phyloP scores from a whole-genome alignment of 2,329 filamentous ascomycete species.

The Ceratocystis eucalypticola region DNA sequence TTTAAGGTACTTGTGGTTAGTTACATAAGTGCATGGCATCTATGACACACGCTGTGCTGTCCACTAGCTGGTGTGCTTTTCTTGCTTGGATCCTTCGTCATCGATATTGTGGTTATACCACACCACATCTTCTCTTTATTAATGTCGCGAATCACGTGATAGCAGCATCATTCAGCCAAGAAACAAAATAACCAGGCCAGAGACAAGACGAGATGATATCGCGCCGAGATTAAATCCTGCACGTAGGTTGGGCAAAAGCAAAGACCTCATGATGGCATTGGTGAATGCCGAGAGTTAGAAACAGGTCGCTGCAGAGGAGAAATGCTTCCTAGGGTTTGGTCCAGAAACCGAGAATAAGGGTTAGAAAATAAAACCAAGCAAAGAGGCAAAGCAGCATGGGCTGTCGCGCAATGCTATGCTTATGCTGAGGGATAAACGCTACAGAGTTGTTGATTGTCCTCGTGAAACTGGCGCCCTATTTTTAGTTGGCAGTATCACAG shows the following conservation, averaged over 20 bases:
- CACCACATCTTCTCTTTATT: no score
- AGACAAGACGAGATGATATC: not conserved
- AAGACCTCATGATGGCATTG: not conserved
- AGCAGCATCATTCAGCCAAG: not conserved
- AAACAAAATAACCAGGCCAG: not conserved
- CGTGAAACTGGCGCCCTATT: not conserved
- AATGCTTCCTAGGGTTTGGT: not conserved
- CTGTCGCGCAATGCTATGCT: not conserved
- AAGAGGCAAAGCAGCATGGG: slow-evolving; percentile 3
- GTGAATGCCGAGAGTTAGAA: not conserved
- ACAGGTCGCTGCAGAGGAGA: not conserved
- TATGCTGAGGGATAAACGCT: not conserved
- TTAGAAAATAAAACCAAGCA: not conserved
- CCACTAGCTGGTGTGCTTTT: not conserved
- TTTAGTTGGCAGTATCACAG: not conserved
- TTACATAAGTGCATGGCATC: no score
- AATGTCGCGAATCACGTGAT: no score
- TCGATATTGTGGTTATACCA: not conserved
- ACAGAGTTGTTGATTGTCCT: not conserved
- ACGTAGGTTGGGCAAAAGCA: not conserved
- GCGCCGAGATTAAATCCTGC: not conserved
- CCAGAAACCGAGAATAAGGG: not conserved
- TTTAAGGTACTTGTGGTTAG: no score
- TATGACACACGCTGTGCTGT: no score
- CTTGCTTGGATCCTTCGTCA: not conserved